Percentiles rank a stretch among this genome's conserved stretches.
These are phyloP conservation scores for Fraxinus excelsior DNA, from an alignment of 257 asterid genomes.

Conservation along the genomic window DNA sequence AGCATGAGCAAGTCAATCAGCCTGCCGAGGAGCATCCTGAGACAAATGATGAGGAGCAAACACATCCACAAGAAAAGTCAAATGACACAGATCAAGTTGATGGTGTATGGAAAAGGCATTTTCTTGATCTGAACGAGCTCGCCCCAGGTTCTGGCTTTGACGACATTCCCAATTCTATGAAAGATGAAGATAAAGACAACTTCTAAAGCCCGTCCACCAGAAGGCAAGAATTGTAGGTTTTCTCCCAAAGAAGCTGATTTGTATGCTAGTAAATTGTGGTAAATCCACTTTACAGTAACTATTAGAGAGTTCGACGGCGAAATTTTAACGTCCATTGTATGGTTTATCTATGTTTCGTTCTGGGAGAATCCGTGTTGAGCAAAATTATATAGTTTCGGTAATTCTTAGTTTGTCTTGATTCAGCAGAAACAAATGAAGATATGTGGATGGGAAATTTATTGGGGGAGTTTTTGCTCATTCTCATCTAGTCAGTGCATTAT, in stretches of 20 bases:
- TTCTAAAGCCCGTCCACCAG: slow-evolving; percentile 34
- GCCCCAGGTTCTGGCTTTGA: slow-evolving; percentile 91
- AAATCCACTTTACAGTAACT: slow-evolving; percentile 36
- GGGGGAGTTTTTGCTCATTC: slow-evolving; percentile 38
- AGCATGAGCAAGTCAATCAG: slow-evolving; percentile 43
- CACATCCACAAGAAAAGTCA: slow-evolving; percentile 33
- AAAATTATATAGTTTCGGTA: slow-evolving; percentile 58
- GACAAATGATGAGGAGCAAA: slow-evolving; percentile 38
- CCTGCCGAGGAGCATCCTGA: slow-evolving; percentile 42
- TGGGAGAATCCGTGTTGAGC: slow-evolving; percentile 45
- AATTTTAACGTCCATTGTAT: slow-evolving; percentile 40
- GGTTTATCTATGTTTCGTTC: slow-evolving; percentile 47
- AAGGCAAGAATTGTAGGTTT: slow-evolving; percentile 24
- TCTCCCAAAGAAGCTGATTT: slow-evolving; percentile 43
- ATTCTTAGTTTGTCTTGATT: slow-evolving; percentile 32
- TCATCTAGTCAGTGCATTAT: slow-evolving; percentile 51
- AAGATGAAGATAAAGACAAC: slow-evolving; percentile 50
- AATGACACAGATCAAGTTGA: slow-evolving; percentile 43
- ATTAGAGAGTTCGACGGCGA: slow-evolving; percentile 45
- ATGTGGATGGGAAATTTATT: slow-evolving; percentile 41
- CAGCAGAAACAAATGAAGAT: slow-evolving; percentile 26
- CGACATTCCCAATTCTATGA: slow-evolving; percentile 61
- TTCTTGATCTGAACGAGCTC: slow-evolving; percentile 88
- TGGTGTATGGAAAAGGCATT: slow-evolving; percentile 53
- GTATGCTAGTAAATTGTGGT: slow-evolving; percentile 43